Evolutionary conservation across 2,329 filamentous ascomycete species (phyloP).

Genomic region (Xylariaceae sp.): DNA sequence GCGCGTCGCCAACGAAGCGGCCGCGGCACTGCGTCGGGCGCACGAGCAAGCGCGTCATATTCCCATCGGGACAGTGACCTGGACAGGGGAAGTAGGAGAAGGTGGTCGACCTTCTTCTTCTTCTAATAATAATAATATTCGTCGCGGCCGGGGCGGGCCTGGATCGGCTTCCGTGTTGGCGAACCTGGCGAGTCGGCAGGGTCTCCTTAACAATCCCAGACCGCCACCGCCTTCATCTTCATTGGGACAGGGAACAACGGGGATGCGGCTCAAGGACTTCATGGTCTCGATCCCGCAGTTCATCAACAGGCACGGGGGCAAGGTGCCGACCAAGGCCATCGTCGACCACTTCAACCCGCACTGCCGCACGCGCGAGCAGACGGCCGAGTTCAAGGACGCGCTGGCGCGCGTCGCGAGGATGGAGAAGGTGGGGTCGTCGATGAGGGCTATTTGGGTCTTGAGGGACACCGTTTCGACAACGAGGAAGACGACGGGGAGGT

Average conservation of each 20-base stretch:
- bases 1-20: conserved; percentile 71
- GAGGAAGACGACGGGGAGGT: too few relatives aligned
- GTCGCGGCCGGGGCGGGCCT: conserved; percentile 44
- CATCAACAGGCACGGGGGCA: conserved; percentile 69
- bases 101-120: conserved; percentile 67
- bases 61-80: conserved; percentile 82
- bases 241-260: conserved; percentile 32
- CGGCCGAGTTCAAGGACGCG: conserved; percentile 75
- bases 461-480: too few relatives aligned
- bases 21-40: conserved; percentile 66
- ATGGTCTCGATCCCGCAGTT: conserved; percentile 62
- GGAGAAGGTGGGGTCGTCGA: conserved; percentile 51
- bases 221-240: too few relatives aligned
- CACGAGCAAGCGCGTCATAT: conserved; percentile 66
- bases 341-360: conserved; percentile 85
- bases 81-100: conserved; percentile 81
- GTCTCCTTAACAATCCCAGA: too few relatives aligned
- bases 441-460: conserved; percentile 50
- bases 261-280: conserved; percentile 32
- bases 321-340: conserved; percentile 75
- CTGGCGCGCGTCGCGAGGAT: conserved; percentile 70
- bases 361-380: conserved; percentile 63
- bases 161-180: conserved; percentile 51
- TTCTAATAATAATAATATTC: too few relatives aligned
- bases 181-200: conserved; percentile 54